These are phyloP conservation scores for Fusarium caatingaense DNA, from an alignment of 2,329 filamentous ascomycete genomes.

Conservation along the genomic window DNA sequence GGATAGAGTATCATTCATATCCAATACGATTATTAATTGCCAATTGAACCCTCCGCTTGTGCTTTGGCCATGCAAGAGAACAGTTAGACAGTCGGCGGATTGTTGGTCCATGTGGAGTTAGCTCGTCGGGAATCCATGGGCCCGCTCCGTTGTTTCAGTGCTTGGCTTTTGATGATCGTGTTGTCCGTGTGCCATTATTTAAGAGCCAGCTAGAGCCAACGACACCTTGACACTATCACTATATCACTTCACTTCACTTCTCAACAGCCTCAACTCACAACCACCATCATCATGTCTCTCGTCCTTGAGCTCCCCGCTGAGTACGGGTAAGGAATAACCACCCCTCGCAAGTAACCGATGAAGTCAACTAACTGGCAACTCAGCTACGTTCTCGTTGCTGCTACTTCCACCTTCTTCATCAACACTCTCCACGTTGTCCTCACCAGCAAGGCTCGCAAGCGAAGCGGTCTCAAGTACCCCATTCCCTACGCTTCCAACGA, in stretches of 20 bases:
- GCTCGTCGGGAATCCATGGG: slow-evolving; percentile 12
- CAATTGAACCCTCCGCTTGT: slow-evolving; percentile 3
- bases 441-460: slow-evolving; percentile 62
- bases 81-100: slow-evolving; percentile 5
- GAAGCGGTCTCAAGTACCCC: slow-evolving; percentile 67
- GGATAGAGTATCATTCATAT: background rate
- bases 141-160: slow-evolving; percentile 32
- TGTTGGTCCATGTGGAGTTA: slow-evolving; percentile 26
- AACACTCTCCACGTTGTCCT: slow-evolving; percentile 64
- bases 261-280: too few relatives aligned
- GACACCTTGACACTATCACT: slow-evolving; percentile 7
- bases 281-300: slow-evolving; percentile 50
- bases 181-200: slow-evolving; percentile 18
- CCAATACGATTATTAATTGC: background rate
- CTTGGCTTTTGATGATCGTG: background rate
- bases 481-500: slow-evolving; percentile 66
- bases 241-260: background rate
- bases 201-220: slow-evolving; percentile 17
- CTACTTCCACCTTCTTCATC: slow-evolving; percentile 68
- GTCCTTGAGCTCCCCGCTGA: slow-evolving; percentile 59
- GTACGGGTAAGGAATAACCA: slow-evolving; percentile 59
- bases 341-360: background rate
- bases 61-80: background rate
- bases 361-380: slow-evolving; percentile 1
- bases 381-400: slow-evolving; percentile 71